These are phyloP conservation scores for Sporothrix humicola DNA, from an alignment of 2,329 filamentous ascomycete genomes.

Conservation along the genomic window DNA sequence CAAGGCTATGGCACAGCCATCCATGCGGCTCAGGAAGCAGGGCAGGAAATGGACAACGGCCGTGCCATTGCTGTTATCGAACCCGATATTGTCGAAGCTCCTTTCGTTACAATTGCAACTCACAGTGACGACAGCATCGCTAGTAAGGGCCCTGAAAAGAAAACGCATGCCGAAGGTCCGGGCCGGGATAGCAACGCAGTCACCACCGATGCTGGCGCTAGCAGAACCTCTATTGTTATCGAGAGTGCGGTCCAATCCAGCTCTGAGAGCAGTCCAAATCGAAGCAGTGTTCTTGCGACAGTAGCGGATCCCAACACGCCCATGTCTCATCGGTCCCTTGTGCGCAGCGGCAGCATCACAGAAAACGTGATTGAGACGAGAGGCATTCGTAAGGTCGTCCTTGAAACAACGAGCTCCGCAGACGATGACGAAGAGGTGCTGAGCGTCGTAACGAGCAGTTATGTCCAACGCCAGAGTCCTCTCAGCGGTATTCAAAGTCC, in stretches of 20 bases:
- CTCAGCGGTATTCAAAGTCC: conserved; percentile 29
- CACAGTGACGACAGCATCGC: not conserved
- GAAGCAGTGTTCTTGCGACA: conserved; percentile 14
- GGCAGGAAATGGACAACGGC: not conserved
- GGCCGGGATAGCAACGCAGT: not conserved
- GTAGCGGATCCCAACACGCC: conserved; percentile 36
- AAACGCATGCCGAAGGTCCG: not conserved
- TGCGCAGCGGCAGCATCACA: conserved; percentile 77
- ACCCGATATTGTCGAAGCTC: not conserved
- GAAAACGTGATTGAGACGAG: conserved; percentile 77
- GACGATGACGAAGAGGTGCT: conserved; percentile 46
- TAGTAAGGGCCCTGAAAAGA: conserved; percentile 14
- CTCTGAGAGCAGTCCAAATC: conserved; percentile 36
- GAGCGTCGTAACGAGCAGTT: conserved; percentile 4
- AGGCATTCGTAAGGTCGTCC: conserved; percentile 75
- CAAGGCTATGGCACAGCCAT: conserved; percentile 9
- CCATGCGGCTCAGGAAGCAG: not conserved
- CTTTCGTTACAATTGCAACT: not conserved
- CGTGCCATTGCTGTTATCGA: not conserved
- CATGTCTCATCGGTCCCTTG: conserved; percentile 48
- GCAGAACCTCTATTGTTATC: not conserved
- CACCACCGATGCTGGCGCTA: not conserved
- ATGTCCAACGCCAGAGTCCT: conserved; percentile 10
- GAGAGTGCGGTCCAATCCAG: conserved; percentile 28
- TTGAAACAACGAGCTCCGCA: conserved; percentile 51